phyloP scores from a whole-genome alignment of 768 basidiomycete species.

The Tubosaeta sp. region DNA sequence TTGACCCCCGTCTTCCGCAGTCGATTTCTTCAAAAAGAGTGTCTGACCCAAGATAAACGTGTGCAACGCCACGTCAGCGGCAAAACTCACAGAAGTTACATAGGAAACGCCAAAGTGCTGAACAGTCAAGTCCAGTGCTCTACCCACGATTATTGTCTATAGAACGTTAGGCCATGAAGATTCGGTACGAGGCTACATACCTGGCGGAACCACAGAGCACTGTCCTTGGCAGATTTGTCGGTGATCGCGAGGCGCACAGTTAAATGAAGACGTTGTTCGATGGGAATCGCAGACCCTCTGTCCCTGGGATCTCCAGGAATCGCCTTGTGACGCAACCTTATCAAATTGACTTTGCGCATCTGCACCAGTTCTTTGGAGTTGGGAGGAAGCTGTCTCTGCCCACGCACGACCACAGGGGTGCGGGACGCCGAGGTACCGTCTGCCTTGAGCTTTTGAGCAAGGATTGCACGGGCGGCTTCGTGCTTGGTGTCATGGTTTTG shows the following conservation, averaged over 20 bases:
- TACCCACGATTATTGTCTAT: conserved; percentile 55
- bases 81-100: conserved; percentile 12
- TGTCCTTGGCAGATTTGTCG: conserved; percentile 33
- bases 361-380: conserved; percentile 54
- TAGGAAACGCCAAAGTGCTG: conserved; percentile 15
- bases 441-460: conserved; percentile 48
- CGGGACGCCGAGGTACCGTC: conserved; percentile 11
- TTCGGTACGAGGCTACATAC: conserved; percentile 31
- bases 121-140: conserved; percentile 54
- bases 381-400: conserved; percentile 34
- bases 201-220: conserved; percentile 69
- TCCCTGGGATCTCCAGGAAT: conserved; percentile 59
- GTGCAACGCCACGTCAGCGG: neutral
- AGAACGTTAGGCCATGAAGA: conserved; percentile 3
- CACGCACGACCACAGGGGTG: conserved; percentile 26
- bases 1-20: conserved; percentile 21
- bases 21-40: conserved; percentile 35
- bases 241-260: conserved; percentile 34
- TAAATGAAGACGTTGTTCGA: conserved; percentile 58
- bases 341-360: conserved; percentile 54
- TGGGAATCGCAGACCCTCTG: conserved; percentile 39
- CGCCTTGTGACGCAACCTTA: conserved; percentile 75
- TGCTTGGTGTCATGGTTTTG: conserved; percentile 33
- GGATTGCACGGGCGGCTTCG: conserved; percentile 46
- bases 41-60: conserved; percentile 37